Evolutionary conservation across 164 flowering plant genomes (phyloP).

Genomic region (Akebia trifoliata): DNA sequence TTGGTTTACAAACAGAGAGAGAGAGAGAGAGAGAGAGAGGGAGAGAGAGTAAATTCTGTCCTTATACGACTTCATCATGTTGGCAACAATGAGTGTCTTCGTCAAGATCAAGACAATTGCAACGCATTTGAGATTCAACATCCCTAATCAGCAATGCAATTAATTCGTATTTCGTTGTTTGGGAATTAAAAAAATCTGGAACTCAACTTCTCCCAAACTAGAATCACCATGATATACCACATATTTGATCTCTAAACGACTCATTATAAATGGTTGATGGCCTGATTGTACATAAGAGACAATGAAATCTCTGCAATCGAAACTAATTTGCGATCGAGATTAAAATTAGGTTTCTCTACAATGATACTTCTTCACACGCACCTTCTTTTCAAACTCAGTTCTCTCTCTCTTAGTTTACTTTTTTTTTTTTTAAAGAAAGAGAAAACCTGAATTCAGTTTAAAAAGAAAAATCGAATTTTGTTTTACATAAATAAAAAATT

Average conservation of each 20-base stretch:
- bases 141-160: conserved; percentile 49
- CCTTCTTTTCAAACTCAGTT: conserved; percentile 11
- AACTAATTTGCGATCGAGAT: background rate
- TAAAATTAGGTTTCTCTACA: conserved; percentile 1
- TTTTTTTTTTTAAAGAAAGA: too few species aligned
- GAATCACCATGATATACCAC: conserved; percentile 60
- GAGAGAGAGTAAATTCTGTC: conserved; percentile 74
- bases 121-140: conserved; percentile 81
- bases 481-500: too few species aligned
- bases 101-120: conserved; percentile 94
- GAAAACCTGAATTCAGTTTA: too few species aligned
- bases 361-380: background rate
- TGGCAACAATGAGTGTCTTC: conserved; percentile 97
- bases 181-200: conserved; percentile 63
- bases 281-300: too few species aligned
- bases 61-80: conserved; percentile 94
- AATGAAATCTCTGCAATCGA: background rate
- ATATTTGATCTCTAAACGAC: conserved; percentile 58
- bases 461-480: too few species aligned
- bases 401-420: conserved; percentile 20
- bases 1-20: too few species aligned
- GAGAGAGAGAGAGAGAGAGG: too few species aligned
- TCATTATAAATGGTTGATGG: conserved; percentile 58
- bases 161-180: conserved; percentile 81
- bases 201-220: conserved; percentile 66